A percentile compares a stretch with the other conserved stretches of the same genome.
phyloP scores from a whole-genome alignment of 306 rosid genomes.

The Quillaja saponaria region DNA sequence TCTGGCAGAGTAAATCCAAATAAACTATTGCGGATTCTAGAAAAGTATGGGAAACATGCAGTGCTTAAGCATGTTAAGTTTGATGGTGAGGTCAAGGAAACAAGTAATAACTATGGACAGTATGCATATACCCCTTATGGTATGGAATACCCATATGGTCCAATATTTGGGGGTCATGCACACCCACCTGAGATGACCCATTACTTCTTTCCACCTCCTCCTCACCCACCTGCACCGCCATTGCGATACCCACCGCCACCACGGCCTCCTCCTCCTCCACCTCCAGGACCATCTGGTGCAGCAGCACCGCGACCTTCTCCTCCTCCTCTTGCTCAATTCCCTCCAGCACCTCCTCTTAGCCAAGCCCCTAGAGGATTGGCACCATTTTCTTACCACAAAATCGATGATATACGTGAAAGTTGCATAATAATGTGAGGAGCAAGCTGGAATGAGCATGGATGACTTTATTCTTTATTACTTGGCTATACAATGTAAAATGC shows the following conservation, averaged over 20 bases:
- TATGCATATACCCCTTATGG: constrained; percentile 23
- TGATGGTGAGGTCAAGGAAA: constrained; percentile 42
- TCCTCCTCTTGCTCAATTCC: not conserved
- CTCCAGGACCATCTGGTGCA: not conserved
- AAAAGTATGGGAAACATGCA: constrained; percentile 40
- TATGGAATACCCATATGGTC: constrained; percentile 12
- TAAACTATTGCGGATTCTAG: constrained; percentile 31
- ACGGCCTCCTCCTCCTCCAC: constrained; percentile 1
- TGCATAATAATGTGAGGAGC: constrained; percentile 34
- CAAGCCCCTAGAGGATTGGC: not conserved
- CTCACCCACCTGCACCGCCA: not conserved
- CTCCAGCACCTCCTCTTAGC: not conserved
- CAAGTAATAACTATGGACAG: constrained; percentile 14
- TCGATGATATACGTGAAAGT: not conserved
- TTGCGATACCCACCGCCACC: not conserved
- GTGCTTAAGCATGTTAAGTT: constrained; percentile 35
- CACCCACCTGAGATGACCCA: constrained; percentile 21
- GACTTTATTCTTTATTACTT: not conserved
- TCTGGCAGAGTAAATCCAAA: constrained; percentile 44
- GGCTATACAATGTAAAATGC: not conserved
- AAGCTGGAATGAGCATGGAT: not conserved
- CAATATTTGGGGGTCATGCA: constrained; percentile 18
- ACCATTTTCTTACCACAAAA: no score
- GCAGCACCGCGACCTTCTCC: not conserved
- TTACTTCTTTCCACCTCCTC: not conserved